These are phyloP conservation scores for Thamnidium elegans DNA, from an alignment of 192 early-diverging fungal species.

Conservation along the genomic window DNA sequence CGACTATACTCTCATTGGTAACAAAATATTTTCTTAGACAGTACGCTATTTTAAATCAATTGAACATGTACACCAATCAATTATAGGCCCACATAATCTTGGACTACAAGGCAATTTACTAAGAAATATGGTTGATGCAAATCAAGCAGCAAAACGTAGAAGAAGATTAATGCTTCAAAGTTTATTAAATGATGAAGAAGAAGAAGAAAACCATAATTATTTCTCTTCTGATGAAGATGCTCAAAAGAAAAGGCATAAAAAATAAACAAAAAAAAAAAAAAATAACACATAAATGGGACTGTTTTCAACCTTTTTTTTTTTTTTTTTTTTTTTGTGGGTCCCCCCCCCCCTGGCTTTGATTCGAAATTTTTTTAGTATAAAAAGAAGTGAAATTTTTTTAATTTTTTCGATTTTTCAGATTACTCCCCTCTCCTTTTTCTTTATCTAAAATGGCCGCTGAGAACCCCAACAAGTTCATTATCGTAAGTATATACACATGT, in stretches of 20 bases:
- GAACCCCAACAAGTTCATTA: constrained; percentile 34
- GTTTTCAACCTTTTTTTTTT: no score
- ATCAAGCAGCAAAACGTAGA: constrained; percentile 29
- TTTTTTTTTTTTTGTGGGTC: no score
- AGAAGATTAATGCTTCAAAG: constrained; percentile 32
- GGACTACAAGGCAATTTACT: constrained; percentile 61
- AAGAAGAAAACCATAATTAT: background rate
- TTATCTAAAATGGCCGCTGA: constrained; percentile 24
- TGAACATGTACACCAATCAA: constrained; percentile 75
- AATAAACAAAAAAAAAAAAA: no score
- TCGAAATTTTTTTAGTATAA: no score
- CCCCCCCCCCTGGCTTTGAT: no score
- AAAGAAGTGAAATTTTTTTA: background rate
- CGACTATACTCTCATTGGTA: background rate
- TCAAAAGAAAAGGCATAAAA: background rate
- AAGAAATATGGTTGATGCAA: constrained; percentile 30
- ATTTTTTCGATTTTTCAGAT: background rate
- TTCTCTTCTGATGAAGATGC: constrained; percentile 11
- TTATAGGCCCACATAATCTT: constrained; percentile 71
- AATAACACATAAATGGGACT: no score
- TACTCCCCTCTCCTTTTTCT: constrained; percentile 12
- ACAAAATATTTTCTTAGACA: constrained; percentile 50
- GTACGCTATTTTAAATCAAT: constrained; percentile 88
- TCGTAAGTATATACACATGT: constrained; percentile 25
- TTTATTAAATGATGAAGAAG: constrained; percentile 29